These are phyloP conservation scores for Claviceps lovelessii DNA, from an alignment of 2,329 filamentous ascomycete species.

Conservation along the genomic window DNA sequence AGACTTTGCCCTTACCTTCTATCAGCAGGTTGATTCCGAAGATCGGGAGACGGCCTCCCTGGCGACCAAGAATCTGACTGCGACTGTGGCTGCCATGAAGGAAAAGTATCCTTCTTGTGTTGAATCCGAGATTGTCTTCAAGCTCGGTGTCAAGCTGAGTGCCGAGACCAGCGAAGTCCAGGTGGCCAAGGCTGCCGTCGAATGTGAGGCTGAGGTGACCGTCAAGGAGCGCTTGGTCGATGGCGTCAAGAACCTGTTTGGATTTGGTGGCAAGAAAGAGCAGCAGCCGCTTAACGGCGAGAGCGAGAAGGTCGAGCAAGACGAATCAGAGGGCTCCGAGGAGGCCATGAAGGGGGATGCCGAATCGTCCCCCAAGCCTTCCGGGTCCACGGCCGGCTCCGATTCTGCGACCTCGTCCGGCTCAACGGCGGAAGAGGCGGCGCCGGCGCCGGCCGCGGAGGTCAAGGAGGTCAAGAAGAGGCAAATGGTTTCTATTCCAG, in stretches of 20 bases:
- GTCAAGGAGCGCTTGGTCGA: conserved; percentile 76
- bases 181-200: conserved; percentile 59
- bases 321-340: conserved; percentile 18
- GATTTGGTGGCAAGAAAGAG: conserved; percentile 74
- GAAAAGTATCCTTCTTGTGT: conserved; percentile 61
- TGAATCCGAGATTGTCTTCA: conserved; percentile 63
- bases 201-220: conserved; percentile 64
- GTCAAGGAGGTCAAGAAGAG: conserved; percentile 45
- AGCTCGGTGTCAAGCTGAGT: conserved; percentile 60
- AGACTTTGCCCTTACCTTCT: conserved; percentile 69
- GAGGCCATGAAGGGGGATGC: conserved; percentile 30
- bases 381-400: conserved; percentile 1
- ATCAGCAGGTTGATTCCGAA: conserved; percentile 49
- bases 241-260: conserved; percentile 90
- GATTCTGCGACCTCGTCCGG: conserved; percentile 15
- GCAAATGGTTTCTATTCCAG: conserved; percentile 40
- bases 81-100: conserved; percentile 62
- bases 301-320: conserved; percentile 29
- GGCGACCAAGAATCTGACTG: conserved; percentile 72
- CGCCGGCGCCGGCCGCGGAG: conserved; percentile 27
- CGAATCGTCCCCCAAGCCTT: conserved; percentile 13
- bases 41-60: conserved; percentile 53
- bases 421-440: conserved; percentile 28
- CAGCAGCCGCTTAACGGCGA: conserved; percentile 62
- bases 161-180: conserved; percentile 66